Evolutionary conservation across 257 asterid species (phyloP), one percentile per base, ranked within the genome.

Genomic region (Catharanthus roseus): DNA sequence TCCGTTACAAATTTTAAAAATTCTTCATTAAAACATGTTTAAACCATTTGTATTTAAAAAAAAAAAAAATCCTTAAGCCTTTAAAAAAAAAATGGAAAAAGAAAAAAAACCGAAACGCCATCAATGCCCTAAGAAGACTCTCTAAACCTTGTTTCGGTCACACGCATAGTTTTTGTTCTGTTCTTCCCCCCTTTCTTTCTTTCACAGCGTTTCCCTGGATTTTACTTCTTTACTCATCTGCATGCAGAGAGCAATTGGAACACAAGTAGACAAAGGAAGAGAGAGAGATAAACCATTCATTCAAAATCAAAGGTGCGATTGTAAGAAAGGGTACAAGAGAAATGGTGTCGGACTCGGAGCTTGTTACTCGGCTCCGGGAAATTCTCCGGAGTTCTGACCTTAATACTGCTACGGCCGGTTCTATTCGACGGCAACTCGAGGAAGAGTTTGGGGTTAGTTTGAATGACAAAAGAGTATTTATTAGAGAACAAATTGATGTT

Each of bases 361-460:
- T 84, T 24, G 72, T 75, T 45, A 39, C 41, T n/a, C 82, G 85
- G 75, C 80, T 84, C 67, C 77, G 77, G 62, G 79, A 79, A 54
- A 77, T 84, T 2, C 76, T 84, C 10, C 56, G 62, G 45, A 57
- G 54, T 64, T 79, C 81, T 70, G 85, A 84, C 83, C 82, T 79
- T 6, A 71, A 75, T 38, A 82, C 79, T 64, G 75, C 85, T 65
- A 77, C 88, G 6, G 79, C 80, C 45, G 78, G 68, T 31, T 67
- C 75, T 54, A 71, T 84, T 57, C 85, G 88, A 71, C 79, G 85
- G 74, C 78, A 67, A 45, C 80, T 84, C 29, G 88, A 82, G 75
- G 82, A 68, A 68, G 86, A 82, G 72, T 78, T 79, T 34, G 79
- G 83, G 53, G 72, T 82, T 5, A 67, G 73, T 77, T 79, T 84